Conservation (phyloP, 768 basidiomycete species). For the Podaxis rugospora region DNA sequence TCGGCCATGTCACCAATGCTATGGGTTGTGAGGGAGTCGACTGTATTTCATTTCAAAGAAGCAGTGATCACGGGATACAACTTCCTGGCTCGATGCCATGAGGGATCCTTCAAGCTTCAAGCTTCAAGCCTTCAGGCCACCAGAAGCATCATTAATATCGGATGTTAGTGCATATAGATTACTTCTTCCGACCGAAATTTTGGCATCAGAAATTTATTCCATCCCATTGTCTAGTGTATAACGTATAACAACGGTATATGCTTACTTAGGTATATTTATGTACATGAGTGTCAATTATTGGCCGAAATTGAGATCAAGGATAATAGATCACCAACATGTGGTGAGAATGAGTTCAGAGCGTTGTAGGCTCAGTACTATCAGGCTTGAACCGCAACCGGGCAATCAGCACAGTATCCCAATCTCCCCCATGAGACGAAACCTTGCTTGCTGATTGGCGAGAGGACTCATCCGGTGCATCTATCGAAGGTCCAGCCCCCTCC, state of each 20-base stretch:
- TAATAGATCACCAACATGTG: not conserved
- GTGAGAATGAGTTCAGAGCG: not conserved
- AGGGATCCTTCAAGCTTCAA: too few relatives aligned
- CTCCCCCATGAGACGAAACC: conserved; percentile 25
- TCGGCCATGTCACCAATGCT: not conserved
- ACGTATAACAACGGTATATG: not conserved
- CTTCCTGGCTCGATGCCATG: too few relatives aligned
- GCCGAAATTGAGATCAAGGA: not conserved
- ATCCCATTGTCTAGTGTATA: not conserved
- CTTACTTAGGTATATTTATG: not conserved
- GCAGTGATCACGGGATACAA: too few relatives aligned
- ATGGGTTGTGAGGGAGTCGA: not conserved
- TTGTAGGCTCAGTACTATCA: conserved; percentile 53
- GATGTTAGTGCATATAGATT: too few relatives aligned
- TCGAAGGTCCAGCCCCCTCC: conserved; percentile 12
- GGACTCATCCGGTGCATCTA: conserved; percentile 1
- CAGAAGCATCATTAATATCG: too few relatives aligned
- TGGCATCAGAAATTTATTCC: not conserved
- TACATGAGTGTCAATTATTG: not conserved
- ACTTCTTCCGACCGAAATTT: not conserved
- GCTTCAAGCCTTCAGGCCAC: too few relatives aligned
- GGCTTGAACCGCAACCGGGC: conserved; percentile 64
- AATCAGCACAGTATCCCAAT: conserved; percentile 58
- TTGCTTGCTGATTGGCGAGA: conserved; percentile 27
- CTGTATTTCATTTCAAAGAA: not conserved